Conservation (phyloP, 2,329 filamentous ascomycete species). For the Aspergillus novoparasiticus region DNA sequence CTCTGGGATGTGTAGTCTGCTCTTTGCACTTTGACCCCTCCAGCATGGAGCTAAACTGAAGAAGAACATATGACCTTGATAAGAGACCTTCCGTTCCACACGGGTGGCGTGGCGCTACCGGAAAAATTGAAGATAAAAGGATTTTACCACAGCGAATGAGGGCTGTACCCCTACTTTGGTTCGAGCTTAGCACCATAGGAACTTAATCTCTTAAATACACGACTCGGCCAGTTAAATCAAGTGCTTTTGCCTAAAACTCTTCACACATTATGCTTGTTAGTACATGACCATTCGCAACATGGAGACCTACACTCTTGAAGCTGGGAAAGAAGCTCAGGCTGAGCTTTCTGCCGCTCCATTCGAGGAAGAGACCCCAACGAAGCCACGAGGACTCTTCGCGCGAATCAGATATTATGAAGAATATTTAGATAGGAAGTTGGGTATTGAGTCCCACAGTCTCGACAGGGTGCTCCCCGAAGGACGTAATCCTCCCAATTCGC, state of each 20-base stretch:
- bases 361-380: conserved; percentile 16
- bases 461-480: conserved; percentile 46
- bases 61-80: conserved; percentile 7
- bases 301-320: conserved; percentile 13
- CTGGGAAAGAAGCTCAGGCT: conserved; percentile 16
- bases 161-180: conserved; percentile 1
- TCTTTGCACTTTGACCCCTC: not conserved
- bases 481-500: conserved; percentile 38
- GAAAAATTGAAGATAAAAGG: conserved; percentile 2
- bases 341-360: conserved; percentile 17
- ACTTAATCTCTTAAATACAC: not conserved
- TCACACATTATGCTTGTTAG: not conserved
- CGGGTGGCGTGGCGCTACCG: conserved; percentile 2
- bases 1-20: not conserved
- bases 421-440: conserved; percentile 50
- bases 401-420: conserved; percentile 45
- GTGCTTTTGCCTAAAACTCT: not conserved
- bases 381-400: conserved; percentile 20
- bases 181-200: not conserved
- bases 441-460: conserved; percentile 53
- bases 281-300: not conserved
- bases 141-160: conserved; percentile 2
- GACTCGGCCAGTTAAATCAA: not conserved
- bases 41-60: not conserved
- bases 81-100: conserved; percentile 2